These are phyloP conservation scores for Crotalaria pallida DNA, from an alignment of 306 rosid genomes.

Conservation along the genomic window DNA sequence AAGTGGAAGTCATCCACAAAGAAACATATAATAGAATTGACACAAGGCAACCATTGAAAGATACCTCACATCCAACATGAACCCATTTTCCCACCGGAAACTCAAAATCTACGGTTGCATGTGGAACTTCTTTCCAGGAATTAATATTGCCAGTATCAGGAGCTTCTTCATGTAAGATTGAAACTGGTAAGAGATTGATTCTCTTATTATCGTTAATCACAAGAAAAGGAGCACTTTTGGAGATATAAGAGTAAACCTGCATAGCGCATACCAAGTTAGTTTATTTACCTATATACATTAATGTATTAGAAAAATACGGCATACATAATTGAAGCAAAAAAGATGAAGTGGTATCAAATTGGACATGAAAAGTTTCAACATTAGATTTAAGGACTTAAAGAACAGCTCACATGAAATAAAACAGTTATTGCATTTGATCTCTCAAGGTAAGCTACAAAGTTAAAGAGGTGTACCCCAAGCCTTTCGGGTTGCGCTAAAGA, in stretches of 20 bases:
- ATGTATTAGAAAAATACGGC: not conserved
- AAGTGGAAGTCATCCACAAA: not conserved
- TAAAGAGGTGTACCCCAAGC: not conserved
- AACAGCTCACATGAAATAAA: not conserved
- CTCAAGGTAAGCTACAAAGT: not conserved
- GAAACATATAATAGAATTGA: slow-evolving; percentile 1
- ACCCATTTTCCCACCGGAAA: slow-evolving; percentile 77
- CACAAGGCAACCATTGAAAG: slow-evolving; percentile 18
- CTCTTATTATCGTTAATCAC: slow-evolving; percentile 44
- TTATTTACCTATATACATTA: slow-evolving; percentile 4
- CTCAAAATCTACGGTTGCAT: slow-evolving; percentile 44
- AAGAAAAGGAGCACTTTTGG: slow-evolving; percentile 57
- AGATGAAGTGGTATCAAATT: not conserved
- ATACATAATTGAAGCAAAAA: not conserved
- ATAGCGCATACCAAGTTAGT: slow-evolving; percentile 27
- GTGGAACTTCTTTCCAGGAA: slow-evolving; percentile 44
- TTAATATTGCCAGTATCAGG: slow-evolving; percentile 32
- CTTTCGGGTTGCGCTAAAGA: not conserved
- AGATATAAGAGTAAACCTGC: slow-evolving; percentile 50
- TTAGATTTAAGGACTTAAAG: not conserved
- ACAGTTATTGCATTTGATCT: not conserved
- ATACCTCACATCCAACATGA: slow-evolving; percentile 90
- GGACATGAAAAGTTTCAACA: too few species aligned
- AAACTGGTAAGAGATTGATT: slow-evolving; percentile 49
- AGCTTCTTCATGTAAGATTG: slow-evolving; percentile 45